These are phyloP conservation scores for Karstenula rhodostoma DNA, from an alignment of 2,329 filamentous ascomycete species.

Conservation along the genomic window DNA sequence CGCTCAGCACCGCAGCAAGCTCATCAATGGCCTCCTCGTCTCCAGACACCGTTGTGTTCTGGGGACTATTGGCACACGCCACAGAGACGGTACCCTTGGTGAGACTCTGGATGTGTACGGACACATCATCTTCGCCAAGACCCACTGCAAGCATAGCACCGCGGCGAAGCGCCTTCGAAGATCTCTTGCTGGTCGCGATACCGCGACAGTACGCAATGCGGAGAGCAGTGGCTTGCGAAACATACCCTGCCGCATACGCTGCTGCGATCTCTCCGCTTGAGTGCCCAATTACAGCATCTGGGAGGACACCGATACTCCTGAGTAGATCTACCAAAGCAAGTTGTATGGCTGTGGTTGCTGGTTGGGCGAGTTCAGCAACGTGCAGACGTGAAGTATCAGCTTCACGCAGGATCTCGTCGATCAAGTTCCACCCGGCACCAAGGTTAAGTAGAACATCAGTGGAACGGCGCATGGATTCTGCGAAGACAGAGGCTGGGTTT, in stretches of 20 bases:
- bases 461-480: slow-evolving; percentile 8
- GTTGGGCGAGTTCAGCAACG: slow-evolving; percentile 21
- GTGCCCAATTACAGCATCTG: slow-evolving; percentile 34
- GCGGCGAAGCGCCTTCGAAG: background rate
- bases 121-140: slow-evolving; percentile 18
- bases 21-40: slow-evolving; percentile 49
- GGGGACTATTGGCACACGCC: slow-evolving; percentile 32
- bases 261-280: slow-evolving; percentile 46
- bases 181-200: background rate
- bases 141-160: slow-evolving; percentile 40
- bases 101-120: slow-evolving; percentile 10
- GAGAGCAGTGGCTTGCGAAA: slow-evolving; percentile 16
- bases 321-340: slow-evolving; percentile 32
- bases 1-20: slow-evolving; percentile 40
- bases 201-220: slow-evolving; percentile 18
- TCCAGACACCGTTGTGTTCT: slow-evolving; percentile 46
- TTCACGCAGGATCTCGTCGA: background rate
- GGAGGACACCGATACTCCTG: slow-evolving; percentile 20
- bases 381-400: slow-evolving; percentile 1
- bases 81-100: slow-evolving; percentile 26
- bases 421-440: slow-evolving; percentile 1
- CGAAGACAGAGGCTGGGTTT: background rate
- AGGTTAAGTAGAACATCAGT: background rate
- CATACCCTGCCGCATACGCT: slow-evolving; percentile 29
- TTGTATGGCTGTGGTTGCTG: slow-evolving; percentile 31